These are phyloP conservation scores for Dioszegia crocea DNA, from an alignment of 768 basidiomycete species.

Conservation along the genomic window DNA sequence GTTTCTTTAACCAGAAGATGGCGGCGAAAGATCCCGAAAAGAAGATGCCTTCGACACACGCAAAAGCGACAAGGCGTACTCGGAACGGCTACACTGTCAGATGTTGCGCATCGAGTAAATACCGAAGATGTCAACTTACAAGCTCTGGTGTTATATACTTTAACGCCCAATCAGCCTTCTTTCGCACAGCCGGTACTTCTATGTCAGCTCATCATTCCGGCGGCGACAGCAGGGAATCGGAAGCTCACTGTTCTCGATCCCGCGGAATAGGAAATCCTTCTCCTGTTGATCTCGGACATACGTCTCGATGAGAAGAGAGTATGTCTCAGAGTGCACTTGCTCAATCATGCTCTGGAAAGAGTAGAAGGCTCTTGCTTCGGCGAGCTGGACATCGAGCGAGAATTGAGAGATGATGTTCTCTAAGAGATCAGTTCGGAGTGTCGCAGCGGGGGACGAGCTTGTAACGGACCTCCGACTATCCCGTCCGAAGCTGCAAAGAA, in stretches of 20 bases:
- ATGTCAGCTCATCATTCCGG: conserved; percentile 11
- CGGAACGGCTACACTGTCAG: conserved; percentile 34
- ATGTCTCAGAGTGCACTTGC: conserved; percentile 50
- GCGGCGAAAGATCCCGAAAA: conserved; percentile 50
- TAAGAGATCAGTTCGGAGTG: conserved; percentile 53
- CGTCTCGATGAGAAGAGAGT: conserved; percentile 49
- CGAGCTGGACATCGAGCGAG: conserved; percentile 48
- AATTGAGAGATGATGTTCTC: conserved; percentile 49
- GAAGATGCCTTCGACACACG: conserved; percentile 50
- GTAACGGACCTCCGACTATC: conserved; percentile 38
- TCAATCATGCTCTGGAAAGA: conserved; percentile 50
- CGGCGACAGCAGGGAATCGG: conserved; percentile 2
- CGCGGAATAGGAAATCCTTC: conserved; percentile 46
- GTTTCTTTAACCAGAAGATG: conserved; percentile 51
- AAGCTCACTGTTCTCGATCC: conserved; percentile 47
- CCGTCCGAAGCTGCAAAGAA: conserved; percentile 81
- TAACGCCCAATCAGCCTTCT: conserved; percentile 50
- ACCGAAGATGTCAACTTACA: conserved; percentile 17
- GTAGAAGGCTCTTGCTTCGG: conserved; percentile 50
- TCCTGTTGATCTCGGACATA: conserved; percentile 49
- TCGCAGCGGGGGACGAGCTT: neutral
- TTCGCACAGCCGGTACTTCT: conserved; percentile 45
- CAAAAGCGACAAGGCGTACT: conserved; percentile 46
- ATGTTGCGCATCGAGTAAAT: neutral
- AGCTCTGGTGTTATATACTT: conserved; percentile 46